Evolutionary conservation across 176 grass and related monocot species (phyloP).

Genomic region (Dactylis glomerata): DNA sequence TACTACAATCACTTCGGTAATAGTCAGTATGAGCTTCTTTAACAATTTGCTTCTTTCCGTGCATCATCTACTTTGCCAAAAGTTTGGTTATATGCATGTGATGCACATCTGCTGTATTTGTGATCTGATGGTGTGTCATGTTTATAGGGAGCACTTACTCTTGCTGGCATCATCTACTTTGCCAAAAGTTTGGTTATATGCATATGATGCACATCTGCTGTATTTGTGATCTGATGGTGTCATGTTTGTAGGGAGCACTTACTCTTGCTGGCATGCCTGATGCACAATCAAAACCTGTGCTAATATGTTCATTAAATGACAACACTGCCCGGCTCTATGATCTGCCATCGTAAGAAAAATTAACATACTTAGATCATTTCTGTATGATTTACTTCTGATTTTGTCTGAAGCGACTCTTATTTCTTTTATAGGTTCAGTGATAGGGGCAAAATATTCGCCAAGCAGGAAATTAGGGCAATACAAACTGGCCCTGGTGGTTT

Average conservation of each 20-base stretch:
- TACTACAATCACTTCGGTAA: neutral
- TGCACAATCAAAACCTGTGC: slow-evolving; percentile 76
- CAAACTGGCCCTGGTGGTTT: slow-evolving; percentile 76
- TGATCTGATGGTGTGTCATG: slow-evolving; percentile 11
- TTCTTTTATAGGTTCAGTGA: slow-evolving; percentile 72
- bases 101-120: neutral
- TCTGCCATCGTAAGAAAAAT: slow-evolving; percentile 83
- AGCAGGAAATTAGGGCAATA: slow-evolving; percentile 80
- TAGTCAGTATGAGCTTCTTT: neutral
- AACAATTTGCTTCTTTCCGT: neutral
- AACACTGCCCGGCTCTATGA: slow-evolving; percentile 80
- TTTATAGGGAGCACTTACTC: slow-evolving; percentile 70
- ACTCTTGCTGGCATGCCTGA: slow-evolving; percentile 79
- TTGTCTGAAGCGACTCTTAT: neutral
- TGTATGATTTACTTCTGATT: slow-evolving; percentile 6
- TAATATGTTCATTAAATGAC: slow-evolving; percentile 88
- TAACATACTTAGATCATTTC: slow-evolving; percentile 19
- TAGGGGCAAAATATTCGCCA: slow-evolving; percentile 80
- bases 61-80: neutral
- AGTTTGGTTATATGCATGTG: neutral
- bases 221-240: slow-evolving; percentile 18
- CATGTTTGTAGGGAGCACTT: slow-evolving; percentile 68
- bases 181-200: neutral
- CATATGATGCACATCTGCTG: neutral
- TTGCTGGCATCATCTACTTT: slow-evolving; percentile 34